phyloP scores from a whole-genome alignment of 2,329 filamentous ascomycete genomes.

The Sclerotinia sclerotiorum region DNA sequence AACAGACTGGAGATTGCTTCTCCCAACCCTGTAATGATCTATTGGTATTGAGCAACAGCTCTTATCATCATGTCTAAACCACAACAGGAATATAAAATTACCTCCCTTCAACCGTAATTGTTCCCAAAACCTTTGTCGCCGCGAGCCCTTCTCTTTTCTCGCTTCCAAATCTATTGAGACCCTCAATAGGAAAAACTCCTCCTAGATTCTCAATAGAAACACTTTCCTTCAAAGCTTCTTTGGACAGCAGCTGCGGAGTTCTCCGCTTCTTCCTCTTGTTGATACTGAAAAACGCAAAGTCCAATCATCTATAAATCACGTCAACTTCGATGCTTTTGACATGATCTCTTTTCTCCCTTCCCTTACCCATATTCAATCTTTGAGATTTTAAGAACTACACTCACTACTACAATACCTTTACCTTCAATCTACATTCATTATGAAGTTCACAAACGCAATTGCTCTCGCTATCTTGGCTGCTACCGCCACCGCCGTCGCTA shows the following conservation, averaged over 20 bases:
- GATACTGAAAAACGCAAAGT: background rate
- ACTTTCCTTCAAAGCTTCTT: constrained; percentile 5
- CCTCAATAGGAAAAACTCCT: background rate
- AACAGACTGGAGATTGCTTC: background rate
- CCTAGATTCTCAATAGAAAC: background rate
- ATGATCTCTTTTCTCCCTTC: background rate
- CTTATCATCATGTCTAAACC: background rate
- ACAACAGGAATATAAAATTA: background rate
- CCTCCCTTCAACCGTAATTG: background rate
- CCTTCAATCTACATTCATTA: constrained; percentile 17
- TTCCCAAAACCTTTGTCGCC: constrained; percentile 3
- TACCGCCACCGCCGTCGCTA: constrained; percentile 15
- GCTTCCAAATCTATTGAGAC: constrained; percentile 5
- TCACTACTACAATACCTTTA: background rate
- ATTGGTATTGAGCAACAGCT: background rate
- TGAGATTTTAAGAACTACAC: constrained; percentile 5
- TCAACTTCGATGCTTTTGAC: background rate
- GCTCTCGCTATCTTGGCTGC: constrained; percentile 22
- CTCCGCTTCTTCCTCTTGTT: constrained; percentile 1
- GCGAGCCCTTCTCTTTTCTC: background rate
- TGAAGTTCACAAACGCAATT: constrained; percentile 25
- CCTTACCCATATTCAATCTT: constrained; percentile 14
- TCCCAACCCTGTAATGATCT: background rate
- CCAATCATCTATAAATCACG: constrained; percentile 13
- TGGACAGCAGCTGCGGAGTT: background rate